Evolutionary conservation across 306 rosid species (phyloP).

Genomic region (Biancaea sappan): DNA sequence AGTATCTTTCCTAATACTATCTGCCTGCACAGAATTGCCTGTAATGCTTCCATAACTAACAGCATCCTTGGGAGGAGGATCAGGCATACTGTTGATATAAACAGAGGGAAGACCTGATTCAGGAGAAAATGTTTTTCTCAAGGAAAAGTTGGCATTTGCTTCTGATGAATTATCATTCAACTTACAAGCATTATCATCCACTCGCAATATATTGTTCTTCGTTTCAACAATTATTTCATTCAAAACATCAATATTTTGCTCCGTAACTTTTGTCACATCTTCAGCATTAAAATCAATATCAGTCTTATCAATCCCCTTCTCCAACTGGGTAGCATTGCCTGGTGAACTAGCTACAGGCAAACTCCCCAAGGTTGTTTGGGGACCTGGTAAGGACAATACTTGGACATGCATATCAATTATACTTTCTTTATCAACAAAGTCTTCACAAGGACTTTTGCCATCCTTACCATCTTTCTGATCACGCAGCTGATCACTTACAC

Average conservation of each 20-base stretch:
- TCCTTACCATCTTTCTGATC: slow-evolving; percentile 44
- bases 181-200: slow-evolving; percentile 40
- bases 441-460: slow-evolving; percentile 44
- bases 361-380: slow-evolving; percentile 38
- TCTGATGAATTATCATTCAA: slow-evolving; percentile 44
- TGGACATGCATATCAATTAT: slow-evolving; percentile 35
- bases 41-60: slow-evolving; percentile 37
- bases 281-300: slow-evolving; percentile 21
- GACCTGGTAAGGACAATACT: slow-evolving; percentile 40
- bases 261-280: slow-evolving; percentile 23
- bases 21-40: slow-evolving; percentile 41
- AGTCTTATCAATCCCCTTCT: slow-evolving; percentile 36
- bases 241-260: slow-evolving; percentile 19
- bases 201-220: slow-evolving; percentile 33
- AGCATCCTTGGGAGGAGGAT: slow-evolving; percentile 40
- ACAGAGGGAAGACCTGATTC: slow-evolving; percentile 48
- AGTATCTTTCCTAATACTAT: slow-evolving; percentile 49
- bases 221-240: slow-evolving; percentile 33
- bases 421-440: slow-evolving; percentile 46
- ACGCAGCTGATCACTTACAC: slow-evolving; percentile 31
- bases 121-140: slow-evolving; percentile 41
- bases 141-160: slow-evolving; percentile 33
- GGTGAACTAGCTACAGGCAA: slow-evolving; percentile 48
- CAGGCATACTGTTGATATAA: slow-evolving; percentile 37
- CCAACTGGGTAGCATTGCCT: slow-evolving; percentile 37